phyloP scores from a whole-genome alignment of 2,329 filamentous ascomycete genomes.

The Claviceps purpurea region DNA sequence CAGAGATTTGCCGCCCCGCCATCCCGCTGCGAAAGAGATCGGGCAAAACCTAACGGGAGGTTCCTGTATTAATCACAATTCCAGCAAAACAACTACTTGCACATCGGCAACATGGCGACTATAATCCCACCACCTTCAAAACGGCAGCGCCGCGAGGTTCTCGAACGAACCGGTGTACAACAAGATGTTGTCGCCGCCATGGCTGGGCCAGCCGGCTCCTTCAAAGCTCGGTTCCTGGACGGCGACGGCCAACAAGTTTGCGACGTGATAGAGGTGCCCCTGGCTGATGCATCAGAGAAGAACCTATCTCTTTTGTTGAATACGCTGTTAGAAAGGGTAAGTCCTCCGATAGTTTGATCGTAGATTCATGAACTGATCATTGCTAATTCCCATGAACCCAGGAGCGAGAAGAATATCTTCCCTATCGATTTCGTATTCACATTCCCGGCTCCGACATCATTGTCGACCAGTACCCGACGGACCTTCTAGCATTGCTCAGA shows the following conservation, averaged over 20 bases:
- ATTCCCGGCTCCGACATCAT: slow-evolving; percentile 39
- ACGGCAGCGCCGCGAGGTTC: slow-evolving; percentile 63
- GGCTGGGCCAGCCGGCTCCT: slow-evolving; percentile 56
- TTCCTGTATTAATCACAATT: not conserved
- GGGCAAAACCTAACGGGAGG: not conserved
- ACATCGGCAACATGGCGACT: slow-evolving; percentile 52
- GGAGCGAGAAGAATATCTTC: slow-evolving; percentile 46
- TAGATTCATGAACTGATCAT: not conserved
- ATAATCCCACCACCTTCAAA: slow-evolving; percentile 76
- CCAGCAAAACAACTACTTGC: not conserved
- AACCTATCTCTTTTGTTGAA: slow-evolving; percentile 83
- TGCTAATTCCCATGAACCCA: slow-evolving; percentile 10
- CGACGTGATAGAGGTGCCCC: slow-evolving; percentile 59
- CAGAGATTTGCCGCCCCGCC: slow-evolving; percentile 11
- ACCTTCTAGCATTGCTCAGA: slow-evolving; percentile 40
- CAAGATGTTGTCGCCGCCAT: slow-evolving; percentile 60
- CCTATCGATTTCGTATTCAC: slow-evolving; percentile 48
- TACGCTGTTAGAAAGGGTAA: slow-evolving; percentile 63
- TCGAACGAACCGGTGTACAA: slow-evolving; percentile 59
- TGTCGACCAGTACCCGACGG: slow-evolving; percentile 41
- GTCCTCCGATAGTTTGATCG: not conserved
- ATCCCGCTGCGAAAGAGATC: not conserved
- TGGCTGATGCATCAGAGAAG: slow-evolving; percentile 75
- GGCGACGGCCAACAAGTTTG: slow-evolving; percentile 59
- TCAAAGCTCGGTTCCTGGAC: slow-evolving; percentile 81